Base-by-base conservation (phyloP, 2,329 filamentous ascomycete genomes). In the Arthrobotrys iridis region DNA sequence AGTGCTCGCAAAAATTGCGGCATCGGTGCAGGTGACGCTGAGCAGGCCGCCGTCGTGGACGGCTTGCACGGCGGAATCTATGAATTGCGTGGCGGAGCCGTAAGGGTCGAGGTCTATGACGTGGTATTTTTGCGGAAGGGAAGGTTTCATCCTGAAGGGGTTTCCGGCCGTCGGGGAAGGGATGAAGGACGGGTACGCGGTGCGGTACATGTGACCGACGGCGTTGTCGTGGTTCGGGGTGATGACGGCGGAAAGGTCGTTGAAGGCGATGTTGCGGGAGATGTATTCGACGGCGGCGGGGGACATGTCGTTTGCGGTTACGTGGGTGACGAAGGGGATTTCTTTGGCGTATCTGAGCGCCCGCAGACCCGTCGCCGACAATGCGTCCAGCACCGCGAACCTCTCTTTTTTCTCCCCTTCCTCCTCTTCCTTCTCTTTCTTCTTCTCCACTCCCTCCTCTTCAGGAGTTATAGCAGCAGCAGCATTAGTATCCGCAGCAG, bases 91-190 rank as follows among this genome's bases (percentile, higher is more conserved):
- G 0, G 94, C 95, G 0, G 93, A 96, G 43, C 95, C 95, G 80
- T 99, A 99, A 0, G 95, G 95, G 81, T 99, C 95, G 28, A 99
- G 87, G 81, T 99, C 95, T 77, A 99, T 95, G 20, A 97, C 93
- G 82, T 98, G 92, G 81, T 96, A 99, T 79, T 87, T 89, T 80
- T 88, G 22, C 0, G 48, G 10, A n/a, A 11, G 10, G 4, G 37
- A 7, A 1, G 11, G 24, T 35, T 64, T 75, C 46, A 52, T 64
- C 2, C 30, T 48, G n/a, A 11, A 35, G 2, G 71, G 71, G 48
- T 68, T 75, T 3, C 52, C 63, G 1, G 71, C 33, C 3, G 63
- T 68, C 0, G 71, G 71, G 1, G 58, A 41, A 2, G 71, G 48
- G 15, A 46, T 8, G 26, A 64, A 68, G 0, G 37, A 24, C 11